These are phyloP conservation scores for Brettanomyces bruxellensis DNA, from an alignment of 805 yeast genomes.

Conservation along the genomic window DNA sequence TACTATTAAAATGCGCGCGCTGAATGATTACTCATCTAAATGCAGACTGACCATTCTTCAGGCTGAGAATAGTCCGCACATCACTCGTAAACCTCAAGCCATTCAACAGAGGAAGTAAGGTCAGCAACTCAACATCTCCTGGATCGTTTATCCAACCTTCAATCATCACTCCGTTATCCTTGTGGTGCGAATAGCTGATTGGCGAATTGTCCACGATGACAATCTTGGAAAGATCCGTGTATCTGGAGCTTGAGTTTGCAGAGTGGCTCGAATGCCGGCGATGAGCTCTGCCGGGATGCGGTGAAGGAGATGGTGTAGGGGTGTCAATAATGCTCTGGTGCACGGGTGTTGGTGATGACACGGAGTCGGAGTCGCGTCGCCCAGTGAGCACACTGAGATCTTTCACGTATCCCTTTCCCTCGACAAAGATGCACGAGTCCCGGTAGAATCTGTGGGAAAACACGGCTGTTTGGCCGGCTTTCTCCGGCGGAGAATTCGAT, in stretches of 20 bases:
- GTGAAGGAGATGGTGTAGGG: constrained; percentile 1
- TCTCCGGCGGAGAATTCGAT: neutral
- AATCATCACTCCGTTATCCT: constrained; percentile 81
- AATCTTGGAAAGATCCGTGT: constrained; percentile 53
- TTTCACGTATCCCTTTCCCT: constrained; percentile 81
- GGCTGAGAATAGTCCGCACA: constrained; percentile 67
- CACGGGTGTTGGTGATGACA: neutral
- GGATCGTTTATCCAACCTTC: constrained; percentile 99
- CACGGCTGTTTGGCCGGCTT: constrained; percentile 14
- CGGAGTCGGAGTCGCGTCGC: neutral
- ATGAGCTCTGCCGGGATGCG: neutral
- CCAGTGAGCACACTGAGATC: constrained; percentile 38
- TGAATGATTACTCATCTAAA: constrained; percentile 26
- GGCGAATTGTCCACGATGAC: constrained; percentile 91
- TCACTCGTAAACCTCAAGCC: constrained; percentile 76
- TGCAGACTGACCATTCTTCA: constrained; percentile 62
- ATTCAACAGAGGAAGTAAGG: constrained; percentile 70
- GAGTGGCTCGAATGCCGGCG: too few species aligned
- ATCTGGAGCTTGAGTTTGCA: neutral
- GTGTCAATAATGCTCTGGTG: neutral
- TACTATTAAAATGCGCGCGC: too few species aligned
- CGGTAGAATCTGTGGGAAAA: constrained; percentile 64
- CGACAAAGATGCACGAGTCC: constrained; percentile 64
- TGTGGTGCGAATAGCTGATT: constrained; percentile 73
- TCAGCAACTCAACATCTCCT: constrained; percentile 74